Evolutionary conservation across 495 filamentous ascomycete genomes (phyloP), one percentile per base, ranked within the genome.

Genomic region (Aspergillus sparsus): DNA sequence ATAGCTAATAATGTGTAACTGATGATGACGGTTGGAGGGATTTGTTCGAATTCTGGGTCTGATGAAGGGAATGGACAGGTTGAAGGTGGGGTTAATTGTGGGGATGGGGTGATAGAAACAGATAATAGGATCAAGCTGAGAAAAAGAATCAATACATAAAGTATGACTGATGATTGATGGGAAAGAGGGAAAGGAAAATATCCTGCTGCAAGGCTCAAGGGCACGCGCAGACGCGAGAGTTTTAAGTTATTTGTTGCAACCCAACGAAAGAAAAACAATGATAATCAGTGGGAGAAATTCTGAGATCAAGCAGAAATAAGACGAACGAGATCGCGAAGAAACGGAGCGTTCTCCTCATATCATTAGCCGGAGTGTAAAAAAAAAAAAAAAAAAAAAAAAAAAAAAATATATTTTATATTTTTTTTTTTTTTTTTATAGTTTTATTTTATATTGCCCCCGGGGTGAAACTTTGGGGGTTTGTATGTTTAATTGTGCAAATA

Each of bases 1-100:
- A 50, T 55, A 53, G 45, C 55, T 51, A 55, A 39, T 13, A 53
- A 57, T 32, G 64, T 67, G 61, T 67, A 63, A 67, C 65, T 52
- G 55, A 36, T 31, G 55, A 36, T 31, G 61, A 54, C 57, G 53
- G 59, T 68, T 49, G 57, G 54, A 46, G 52, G 53, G 49, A 56
- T 62, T 53, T 53, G 53, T 53, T 27, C 35, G 34, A 42, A 50
- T 49, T 55, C 55, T 58, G 55, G 54, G 60, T 55, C 60, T 62
- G 60, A 62, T 27, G 49, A 53, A 54, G 33, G 55, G 60, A 52
- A 55, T 18, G 51, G 51, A 47, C 37, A 60, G 57, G 55, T 39
- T 49, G 39, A 35, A 55, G 61, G 61, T 63, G 61, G 61, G 61
- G 61, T 58, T 58, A 47, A 54, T 49, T 50, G 61, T 63, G 61